Evolutionary conservation across 2,329 filamentous ascomycete genomes (phyloP), one percentile per base, ranked within the genome.

Genomic region (Fusarium poae): DNA sequence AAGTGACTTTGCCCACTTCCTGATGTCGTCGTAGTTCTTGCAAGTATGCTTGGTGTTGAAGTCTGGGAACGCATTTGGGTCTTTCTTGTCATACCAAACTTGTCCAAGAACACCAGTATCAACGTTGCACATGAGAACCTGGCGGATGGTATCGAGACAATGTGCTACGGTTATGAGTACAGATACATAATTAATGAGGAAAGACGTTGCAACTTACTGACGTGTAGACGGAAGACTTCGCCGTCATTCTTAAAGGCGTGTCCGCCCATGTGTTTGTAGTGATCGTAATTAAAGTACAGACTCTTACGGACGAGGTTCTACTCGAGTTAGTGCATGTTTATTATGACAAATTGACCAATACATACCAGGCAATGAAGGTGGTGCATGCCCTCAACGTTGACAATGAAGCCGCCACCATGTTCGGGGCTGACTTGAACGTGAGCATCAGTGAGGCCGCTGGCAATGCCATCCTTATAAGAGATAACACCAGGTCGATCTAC

Each of bases 41-140:
- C 88, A 90, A 48, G 79, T 80, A 73, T 90, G 88, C 57, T 80
- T 79, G 0, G 87, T 89, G 70, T 88, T 87, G 77, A 90, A 90
- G 74, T 90, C 87, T 3, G 88, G 86, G 66, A 88, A 89, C 1
- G 86, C 81, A 43, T 79, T 77, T 0, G 83, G 81, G 11, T 80
- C 75, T 2, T 79, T 70, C 5, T 76, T 74, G 25, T 86, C 79
- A 34, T 83, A 83, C 88, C 88, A 90, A 8, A 90, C 82, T 69
- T 90, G 87, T 15, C 87, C 87, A 0, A 90, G 79, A 1, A 90
- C 82, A 2, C 83, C 87, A 4, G 86, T 84, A 67, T 90, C 88
- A 21, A 85, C 80, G 29, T 84, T 86, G 76, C 88, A 90, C 86
- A 89, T 89, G 16, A 90, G 80, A 18, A 88, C 85, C 72, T 90